A percentile compares a stretch with the other conserved stretches of the same genome.
phyloP scores from a whole-genome alignment of 768 basidiomycete species.

The Lactarius vividus region DNA sequence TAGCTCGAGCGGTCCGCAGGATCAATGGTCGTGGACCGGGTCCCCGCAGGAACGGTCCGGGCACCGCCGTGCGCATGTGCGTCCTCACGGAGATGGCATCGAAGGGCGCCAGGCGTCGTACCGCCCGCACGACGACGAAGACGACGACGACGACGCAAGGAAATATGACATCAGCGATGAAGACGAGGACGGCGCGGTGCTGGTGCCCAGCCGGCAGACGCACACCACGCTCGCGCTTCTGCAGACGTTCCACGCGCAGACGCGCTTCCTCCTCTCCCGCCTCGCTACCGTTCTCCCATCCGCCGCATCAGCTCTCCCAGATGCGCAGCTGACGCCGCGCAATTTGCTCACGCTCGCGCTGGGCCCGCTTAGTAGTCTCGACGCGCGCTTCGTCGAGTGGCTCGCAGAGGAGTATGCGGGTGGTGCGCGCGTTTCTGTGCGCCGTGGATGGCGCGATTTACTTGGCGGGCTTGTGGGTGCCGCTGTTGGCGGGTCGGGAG shows the following conservation, averaged over 20 bases:
- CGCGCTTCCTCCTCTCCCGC: constrained; percentile 54
- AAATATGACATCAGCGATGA: constrained; percentile 1
- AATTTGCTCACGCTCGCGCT: constrained; percentile 61
- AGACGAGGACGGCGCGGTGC: constrained; percentile 52
- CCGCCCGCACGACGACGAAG: no score
- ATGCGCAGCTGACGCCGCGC: constrained; percentile 17
- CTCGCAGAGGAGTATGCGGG: constrained; percentile 62
- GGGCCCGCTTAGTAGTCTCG: constrained; percentile 66
- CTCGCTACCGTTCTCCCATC: constrained; percentile 25
- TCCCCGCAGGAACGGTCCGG: no score
- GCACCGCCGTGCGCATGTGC: no score
- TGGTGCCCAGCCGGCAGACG: constrained; percentile 35
- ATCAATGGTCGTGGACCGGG: background rate
- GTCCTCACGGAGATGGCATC: constrained; percentile 70
- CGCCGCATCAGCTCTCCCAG: no score
- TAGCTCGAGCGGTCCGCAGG: background rate
- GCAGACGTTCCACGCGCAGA: constrained; percentile 63
- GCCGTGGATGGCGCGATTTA: constrained; percentile 49
- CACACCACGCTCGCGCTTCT: constrained; percentile 51
- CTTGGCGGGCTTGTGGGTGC: constrained; percentile 45
- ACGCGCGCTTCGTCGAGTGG: constrained; percentile 75
- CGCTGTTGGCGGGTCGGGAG: constrained; percentile 30
- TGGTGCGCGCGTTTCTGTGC: constrained; percentile 37
- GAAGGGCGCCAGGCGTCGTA: constrained; percentile 47
- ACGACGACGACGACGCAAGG: constrained; percentile 10